A percentile compares a stretch with the other conserved stretches of the same genome.
Evolutionary conservation across 495 filamentous ascomycete genomes (phyloP).

Genomic region (Talaromyces ruber): DNA sequence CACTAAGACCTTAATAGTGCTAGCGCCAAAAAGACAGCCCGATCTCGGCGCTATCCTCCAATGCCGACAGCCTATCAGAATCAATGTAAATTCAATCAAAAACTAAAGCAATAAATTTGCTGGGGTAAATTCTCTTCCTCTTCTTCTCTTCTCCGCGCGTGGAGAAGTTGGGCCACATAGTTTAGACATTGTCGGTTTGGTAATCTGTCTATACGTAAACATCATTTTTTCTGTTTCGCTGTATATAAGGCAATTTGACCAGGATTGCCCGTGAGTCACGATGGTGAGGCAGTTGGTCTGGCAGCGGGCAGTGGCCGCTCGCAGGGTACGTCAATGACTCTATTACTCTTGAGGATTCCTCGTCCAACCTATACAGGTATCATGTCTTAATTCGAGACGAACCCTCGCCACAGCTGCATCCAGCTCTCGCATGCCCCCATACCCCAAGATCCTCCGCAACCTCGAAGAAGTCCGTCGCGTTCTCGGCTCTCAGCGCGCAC

Average conservation of each 20-base stretch:
- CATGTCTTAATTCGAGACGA: constrained; percentile 7
- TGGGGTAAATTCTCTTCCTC: neutral
- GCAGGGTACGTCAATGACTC: constrained; percentile 16
- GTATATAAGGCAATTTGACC: neutral
- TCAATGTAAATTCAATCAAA: neutral
- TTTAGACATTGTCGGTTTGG: neutral
- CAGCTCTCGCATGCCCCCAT: constrained; percentile 51
- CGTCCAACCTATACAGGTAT: neutral
- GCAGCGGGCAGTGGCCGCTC: constrained; percentile 22
- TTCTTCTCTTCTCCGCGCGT: neutral
- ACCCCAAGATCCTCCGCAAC: constrained; percentile 49
- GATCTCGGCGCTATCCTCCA: neutral
- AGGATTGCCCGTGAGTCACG: constrained; percentile 6
- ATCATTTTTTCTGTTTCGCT: neutral
- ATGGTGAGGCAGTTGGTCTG: constrained; percentile 30
- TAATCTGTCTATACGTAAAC: neutral
- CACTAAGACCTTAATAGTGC: neutral
- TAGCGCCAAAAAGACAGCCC: neutral
- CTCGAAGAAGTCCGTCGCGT: constrained; percentile 62
- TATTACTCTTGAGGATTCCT: neutral
- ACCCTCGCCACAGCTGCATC: constrained; percentile 23
- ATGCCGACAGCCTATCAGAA: neutral
- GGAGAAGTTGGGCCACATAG: neutral
- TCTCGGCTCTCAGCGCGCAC: constrained; percentile 52
- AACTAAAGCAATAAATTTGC: neutral